These are phyloP conservation scores for Gymnopilus junonius DNA, from an alignment of 768 basidiomycete species.

Conservation along the genomic window DNA sequence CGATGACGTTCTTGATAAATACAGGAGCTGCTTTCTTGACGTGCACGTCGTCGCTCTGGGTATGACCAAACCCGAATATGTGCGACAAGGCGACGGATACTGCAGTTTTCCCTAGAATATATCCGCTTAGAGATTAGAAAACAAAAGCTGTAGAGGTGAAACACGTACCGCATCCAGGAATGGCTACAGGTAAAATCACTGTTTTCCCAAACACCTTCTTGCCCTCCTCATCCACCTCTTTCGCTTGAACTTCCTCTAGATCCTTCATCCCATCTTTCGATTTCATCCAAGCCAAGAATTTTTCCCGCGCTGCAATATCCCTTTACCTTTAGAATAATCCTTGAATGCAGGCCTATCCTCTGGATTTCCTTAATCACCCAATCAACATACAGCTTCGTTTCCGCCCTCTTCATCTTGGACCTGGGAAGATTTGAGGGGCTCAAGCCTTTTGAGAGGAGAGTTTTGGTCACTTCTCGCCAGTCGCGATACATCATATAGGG, in stretches of 20 bases:
- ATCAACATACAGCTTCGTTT: slow-evolving; percentile 77
- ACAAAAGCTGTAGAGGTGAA: neutral
- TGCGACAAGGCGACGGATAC: slow-evolving; percentile 78
- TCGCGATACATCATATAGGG: slow-evolving; percentile 99
- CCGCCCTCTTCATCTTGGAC: slow-evolving; percentile 72
- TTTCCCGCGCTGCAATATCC: slow-evolving; percentile 86
- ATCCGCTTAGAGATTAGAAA: slow-evolving; percentile 14
- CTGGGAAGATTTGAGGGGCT: slow-evolving; percentile 51
- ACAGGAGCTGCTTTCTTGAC: slow-evolving; percentile 71
- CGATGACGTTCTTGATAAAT: slow-evolving; percentile 75
- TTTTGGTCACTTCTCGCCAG: slow-evolving; percentile 93
- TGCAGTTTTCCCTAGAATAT: slow-evolving; percentile 79
- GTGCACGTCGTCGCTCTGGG: slow-evolving; percentile 89
- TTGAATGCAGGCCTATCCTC: slow-evolving; percentile 62
- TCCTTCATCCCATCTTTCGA: slow-evolving; percentile 42
- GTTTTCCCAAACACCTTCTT: slow-evolving; percentile 63
- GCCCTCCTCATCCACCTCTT: slow-evolving; percentile 26
- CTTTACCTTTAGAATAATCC: slow-evolving; percentile 69
- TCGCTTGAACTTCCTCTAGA: slow-evolving; percentile 35
- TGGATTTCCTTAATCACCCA: slow-evolving; percentile 86
- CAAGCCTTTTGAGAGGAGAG: slow-evolving; percentile 52
- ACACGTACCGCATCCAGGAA: slow-evolving; percentile 89
- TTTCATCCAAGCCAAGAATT: slow-evolving; percentile 73
- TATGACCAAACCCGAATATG: slow-evolving; percentile 88
- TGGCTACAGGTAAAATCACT: slow-evolving; percentile 84